Base-by-base conservation (phyloP, 2,329 filamentous ascomycete species). In the Chrysosporium queenslandicum region DNA sequence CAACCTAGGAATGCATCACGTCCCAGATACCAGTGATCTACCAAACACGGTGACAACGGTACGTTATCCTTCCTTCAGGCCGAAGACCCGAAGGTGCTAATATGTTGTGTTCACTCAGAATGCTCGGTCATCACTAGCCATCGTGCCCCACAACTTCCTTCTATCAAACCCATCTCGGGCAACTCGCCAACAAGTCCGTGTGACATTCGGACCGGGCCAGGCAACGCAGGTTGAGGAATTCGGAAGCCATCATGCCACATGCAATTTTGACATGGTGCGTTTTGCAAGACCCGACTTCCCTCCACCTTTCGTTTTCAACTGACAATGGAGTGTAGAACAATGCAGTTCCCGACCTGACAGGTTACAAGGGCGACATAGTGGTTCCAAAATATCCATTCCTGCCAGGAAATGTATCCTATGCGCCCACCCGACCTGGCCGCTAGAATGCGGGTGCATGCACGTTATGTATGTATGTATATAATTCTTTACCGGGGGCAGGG, bases 1-100 rank as follows among this genome's bases (percentile, higher is more conserved):
- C 54, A 80, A 77, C 53, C 59, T 77, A 6, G 78, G 78, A 14
- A 80, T 77, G 73, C 77, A 81, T 58, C 78, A 81, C 59, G 63
- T 79, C n/a, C 74, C 77, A 8, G 72, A 77, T 58, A 74, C 76
- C 1, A 71, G 70, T 18, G 76, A 78, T 57, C 60, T 79, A 11
- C 77, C 77, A 16, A 78, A 77, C 58, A 79, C 77, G 0, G 70
- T 78, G 21, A 52, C 50, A 40, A 52, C 50, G 34, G 50, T 37
- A 41, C 41, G 41, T 23, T 16, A 23, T 23, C 14, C 18, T n/a
- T 9, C 37, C 23, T 6, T 14, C 27, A 25, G n/a, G 9, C 9
- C 21, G 3, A 4, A 12, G 23, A 4, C 18, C 21, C 2, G 12
- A 34, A 14, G 20, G 9, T 37, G 20, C 49, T 51, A 37, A 50